Conservation (phyloP, 2,329 filamentous ascomycete species). For the Fusarium concolor region DNA sequence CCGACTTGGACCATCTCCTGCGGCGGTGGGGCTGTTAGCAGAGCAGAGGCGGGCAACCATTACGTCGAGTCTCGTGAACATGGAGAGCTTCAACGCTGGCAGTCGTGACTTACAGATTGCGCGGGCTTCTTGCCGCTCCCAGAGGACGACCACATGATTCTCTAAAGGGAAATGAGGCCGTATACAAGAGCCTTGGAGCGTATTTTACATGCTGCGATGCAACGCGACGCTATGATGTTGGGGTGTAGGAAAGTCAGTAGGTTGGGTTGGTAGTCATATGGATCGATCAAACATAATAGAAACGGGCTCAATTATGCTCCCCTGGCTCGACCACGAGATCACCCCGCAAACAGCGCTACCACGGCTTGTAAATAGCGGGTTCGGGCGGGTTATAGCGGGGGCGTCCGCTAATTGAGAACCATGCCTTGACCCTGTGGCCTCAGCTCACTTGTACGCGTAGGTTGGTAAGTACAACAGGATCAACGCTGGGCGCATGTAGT, state of each 20-base stretch:
- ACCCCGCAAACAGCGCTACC: constrained; percentile 38
- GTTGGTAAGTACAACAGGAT: not conserved
- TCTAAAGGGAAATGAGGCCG: constrained; percentile 42
- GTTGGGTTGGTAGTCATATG: constrained; percentile 23
- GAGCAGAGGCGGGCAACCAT: constrained; percentile 43
- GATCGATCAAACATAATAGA: constrained; percentile 29
- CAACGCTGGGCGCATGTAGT: not conserved
- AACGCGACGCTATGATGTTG: constrained; percentile 44
- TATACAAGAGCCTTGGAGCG: constrained; percentile 40
- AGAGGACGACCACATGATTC: constrained; percentile 73
- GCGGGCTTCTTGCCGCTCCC: constrained; percentile 75
- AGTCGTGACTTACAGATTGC: constrained; percentile 70
- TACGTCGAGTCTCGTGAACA: constrained; percentile 43
- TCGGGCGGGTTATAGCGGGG: constrained; percentile 27
- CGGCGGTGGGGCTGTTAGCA: constrained; percentile 56
- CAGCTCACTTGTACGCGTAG: not conserved
- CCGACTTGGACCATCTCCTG: constrained; percentile 99
- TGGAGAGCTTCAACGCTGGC: constrained; percentile 29
- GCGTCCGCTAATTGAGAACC: constrained; percentile 10
- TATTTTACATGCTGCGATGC: constrained; percentile 49
- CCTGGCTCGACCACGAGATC: constrained; percentile 33
- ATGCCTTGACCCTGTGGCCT: constrained; percentile 3
- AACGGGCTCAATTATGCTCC: constrained; percentile 27
- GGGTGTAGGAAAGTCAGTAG: constrained; percentile 31
- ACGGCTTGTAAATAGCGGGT: constrained; percentile 26